Evolutionary conservation across 495 filamentous ascomycete genomes (phyloP).

Genomic region (Umbilicaria muhlenbergii): DNA sequence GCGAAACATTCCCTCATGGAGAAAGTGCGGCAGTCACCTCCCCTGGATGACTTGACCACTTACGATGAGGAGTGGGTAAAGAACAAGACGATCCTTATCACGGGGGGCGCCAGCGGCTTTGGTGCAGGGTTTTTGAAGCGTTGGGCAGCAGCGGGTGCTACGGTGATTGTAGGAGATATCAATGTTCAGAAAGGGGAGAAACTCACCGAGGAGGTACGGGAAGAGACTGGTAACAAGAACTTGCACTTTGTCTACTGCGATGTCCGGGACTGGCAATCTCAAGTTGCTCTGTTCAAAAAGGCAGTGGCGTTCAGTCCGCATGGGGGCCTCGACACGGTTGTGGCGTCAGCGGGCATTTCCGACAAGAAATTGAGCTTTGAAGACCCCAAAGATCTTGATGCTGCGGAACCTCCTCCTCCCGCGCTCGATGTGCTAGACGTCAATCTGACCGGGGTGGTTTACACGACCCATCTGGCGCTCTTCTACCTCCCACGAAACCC

Average conservation of each 20-base stretch:
- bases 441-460: conserved; percentile 47
- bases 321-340: conserved; percentile 40
- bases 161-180: conserved; percentile 33
- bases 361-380: conserved; percentile 11
- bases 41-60: conserved; percentile 3
- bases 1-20: conserved; percentile 6
- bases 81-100: conserved; percentile 33
- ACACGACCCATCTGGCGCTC: conserved; percentile 48
- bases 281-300: conserved; percentile 42
- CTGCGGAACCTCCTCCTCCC: conserved; percentile 32
- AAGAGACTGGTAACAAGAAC: conserved; percentile 20
- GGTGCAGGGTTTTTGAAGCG: conserved; percentile 25
- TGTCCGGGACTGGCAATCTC: conserved; percentile 42
- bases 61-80: conserved; percentile 11
- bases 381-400: conserved; percentile 14
- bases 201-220: conserved; percentile 15
- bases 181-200: conserved; percentile 21
- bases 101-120: conserved; percentile 33
- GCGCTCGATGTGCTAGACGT: conserved; percentile 38
- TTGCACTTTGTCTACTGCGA: conserved; percentile 39
- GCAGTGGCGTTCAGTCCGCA: conserved; percentile 36
- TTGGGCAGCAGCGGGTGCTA: conserved; percentile 29
- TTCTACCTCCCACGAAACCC: conserved; percentile 15
- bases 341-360: conserved; percentile 48
- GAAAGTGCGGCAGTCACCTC: conserved; percentile 11